Evolutionary conservation across 805 yeast species (phyloP).

Genomic region (Metschnikowia proteae): DNA sequence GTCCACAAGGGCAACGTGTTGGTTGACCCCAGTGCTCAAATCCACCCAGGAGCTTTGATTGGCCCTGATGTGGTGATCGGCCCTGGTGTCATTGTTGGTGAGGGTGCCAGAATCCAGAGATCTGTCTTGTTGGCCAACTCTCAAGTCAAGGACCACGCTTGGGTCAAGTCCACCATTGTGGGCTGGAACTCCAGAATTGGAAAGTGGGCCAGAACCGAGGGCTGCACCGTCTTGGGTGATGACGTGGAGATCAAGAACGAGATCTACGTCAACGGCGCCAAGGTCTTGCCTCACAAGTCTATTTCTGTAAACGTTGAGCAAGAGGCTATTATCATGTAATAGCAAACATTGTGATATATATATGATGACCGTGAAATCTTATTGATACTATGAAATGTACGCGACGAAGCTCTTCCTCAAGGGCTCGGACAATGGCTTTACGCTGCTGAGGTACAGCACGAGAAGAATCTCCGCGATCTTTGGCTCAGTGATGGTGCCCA

Average conservation of each 20-base stretch:
- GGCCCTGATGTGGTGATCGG: conserved; percentile 99
- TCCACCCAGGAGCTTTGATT: conserved; percentile 87
- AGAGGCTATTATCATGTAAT: conserved; percentile 96
- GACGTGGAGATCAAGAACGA: conserved; percentile 98
- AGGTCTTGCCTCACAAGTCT: conserved; percentile 97
- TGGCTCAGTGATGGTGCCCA: conserved; percentile 66
- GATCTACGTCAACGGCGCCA: conserved; percentile 98
- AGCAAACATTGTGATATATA: conserved; percentile 1
- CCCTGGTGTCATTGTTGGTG: conserved; percentile 93
- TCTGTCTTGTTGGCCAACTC: conserved; percentile 91
- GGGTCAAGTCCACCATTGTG: conserved; percentile 95
- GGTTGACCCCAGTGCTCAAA: conserved; percentile 92
- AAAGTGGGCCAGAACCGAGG: conserved; percentile 98
- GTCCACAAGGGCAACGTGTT: conserved; percentile 90
- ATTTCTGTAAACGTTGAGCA: conserved; percentile 94
- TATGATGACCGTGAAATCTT: neutral
- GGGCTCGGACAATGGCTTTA: conserved; percentile 58
- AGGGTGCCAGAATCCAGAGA: conserved; percentile 97
- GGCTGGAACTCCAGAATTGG: conserved; percentile 99
- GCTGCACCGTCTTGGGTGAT: conserved; percentile 96
- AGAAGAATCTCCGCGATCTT: conserved; percentile 63
- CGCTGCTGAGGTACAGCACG: conserved; percentile 71
- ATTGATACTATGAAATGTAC: neutral
- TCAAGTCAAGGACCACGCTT: conserved; percentile 92
- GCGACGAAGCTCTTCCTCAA: conserved; percentile 42